Evolutionary conservation across 768 basidiomycete species (phyloP).

Genomic region (Collybia nuda): DNA sequence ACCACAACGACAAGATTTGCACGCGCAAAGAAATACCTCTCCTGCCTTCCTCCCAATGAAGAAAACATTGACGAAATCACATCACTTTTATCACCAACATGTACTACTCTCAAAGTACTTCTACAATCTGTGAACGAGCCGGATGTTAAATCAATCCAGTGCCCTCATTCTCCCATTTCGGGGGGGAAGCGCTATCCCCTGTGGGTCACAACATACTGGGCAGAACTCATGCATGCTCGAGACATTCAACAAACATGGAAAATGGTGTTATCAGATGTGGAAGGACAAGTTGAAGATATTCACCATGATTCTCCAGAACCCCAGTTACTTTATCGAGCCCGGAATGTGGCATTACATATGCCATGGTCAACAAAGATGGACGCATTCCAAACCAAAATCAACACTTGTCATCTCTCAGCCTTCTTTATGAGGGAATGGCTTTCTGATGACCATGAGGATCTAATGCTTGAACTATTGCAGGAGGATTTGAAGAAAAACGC

Average conservation of each 20-base stretch:
- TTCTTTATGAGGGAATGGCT: constrained; percentile 18
- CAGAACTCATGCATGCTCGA: neutral
- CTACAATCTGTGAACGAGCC: too few relatives aligned
- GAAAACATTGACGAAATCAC: too few relatives aligned
- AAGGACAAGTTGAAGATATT: neutral
- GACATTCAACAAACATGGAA: neutral
- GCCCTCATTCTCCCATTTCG: too few relatives aligned
- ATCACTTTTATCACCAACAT: too few relatives aligned
- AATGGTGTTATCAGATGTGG: neutral
- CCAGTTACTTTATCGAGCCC: neutral
- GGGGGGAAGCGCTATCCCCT: neutral
- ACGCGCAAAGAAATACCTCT: too few relatives aligned
- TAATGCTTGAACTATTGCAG: constrained; percentile 16
- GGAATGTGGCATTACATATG: constrained; percentile 1
- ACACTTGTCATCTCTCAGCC: constrained; percentile 8
- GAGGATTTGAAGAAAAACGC: constrained; percentile 2
- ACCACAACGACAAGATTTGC: too few relatives aligned
- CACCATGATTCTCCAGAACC: neutral
- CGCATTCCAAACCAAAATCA: constrained; percentile 6
- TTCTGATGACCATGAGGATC: constrained; percentile 14
- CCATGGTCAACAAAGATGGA: constrained; percentile 12
- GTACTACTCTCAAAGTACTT: too few relatives aligned
- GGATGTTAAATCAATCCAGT: too few relatives aligned
- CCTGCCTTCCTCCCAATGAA: too few relatives aligned
- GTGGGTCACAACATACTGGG: constrained; percentile 3